Evolutionary conservation across 2,329 filamentous ascomycete genomes (phyloP).

Genomic region (Talaromyces atroroseus): DNA sequence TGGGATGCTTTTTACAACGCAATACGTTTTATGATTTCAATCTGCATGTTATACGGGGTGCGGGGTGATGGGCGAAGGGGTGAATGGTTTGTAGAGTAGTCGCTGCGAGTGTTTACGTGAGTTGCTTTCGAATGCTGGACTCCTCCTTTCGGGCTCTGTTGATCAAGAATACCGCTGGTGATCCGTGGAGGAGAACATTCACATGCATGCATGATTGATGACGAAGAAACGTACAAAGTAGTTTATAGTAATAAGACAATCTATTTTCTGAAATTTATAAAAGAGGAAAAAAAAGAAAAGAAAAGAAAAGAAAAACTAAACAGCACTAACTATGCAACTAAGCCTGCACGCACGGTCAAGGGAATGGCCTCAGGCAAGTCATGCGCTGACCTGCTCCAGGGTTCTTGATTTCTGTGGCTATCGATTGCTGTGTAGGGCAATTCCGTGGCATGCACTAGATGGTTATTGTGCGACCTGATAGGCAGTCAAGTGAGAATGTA

Average conservation of each 20-base stretch:
- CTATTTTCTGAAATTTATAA: background rate
- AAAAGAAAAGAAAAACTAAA: no score
- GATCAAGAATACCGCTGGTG: background rate
- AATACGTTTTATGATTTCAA: background rate
- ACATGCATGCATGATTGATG: background rate
- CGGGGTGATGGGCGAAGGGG: no score
- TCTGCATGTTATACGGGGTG: background rate
- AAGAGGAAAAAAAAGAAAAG: no score
- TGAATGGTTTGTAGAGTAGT: background rate
- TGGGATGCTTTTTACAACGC: background rate
- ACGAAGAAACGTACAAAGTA: background rate
- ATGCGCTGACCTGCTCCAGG: conserved; percentile 3
- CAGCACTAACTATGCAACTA: no score
- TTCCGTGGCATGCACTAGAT: background rate
- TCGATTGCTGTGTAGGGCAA: background rate
- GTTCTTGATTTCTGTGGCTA: background rate
- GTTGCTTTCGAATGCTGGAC: background rate
- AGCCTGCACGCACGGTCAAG: no score
- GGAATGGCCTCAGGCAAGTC: background rate
- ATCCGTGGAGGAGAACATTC: background rate
- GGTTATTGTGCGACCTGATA: no score
- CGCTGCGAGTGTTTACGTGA: background rate
- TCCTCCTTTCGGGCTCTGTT: background rate
- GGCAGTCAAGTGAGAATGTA: no score
- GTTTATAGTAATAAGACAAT: background rate